Evolutionary conservation across 1,284 basidiomycete species (phyloP), one percentile per base, ranked within the genome.

Genomic region (Puccinia horiana): DNA sequence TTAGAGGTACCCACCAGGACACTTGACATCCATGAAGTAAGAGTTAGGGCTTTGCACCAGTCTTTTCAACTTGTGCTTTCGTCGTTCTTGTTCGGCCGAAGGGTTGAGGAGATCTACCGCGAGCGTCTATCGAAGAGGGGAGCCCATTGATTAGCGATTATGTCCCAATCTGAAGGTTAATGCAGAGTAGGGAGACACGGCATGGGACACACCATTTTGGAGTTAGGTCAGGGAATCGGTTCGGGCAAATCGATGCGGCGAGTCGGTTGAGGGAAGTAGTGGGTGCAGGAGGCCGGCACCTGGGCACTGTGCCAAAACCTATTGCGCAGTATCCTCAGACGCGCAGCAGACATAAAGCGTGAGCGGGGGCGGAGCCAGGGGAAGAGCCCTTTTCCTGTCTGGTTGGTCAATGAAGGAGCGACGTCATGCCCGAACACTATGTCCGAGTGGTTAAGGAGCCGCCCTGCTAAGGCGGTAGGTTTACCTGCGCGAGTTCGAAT

Each of bases 21-120:
- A 99, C 90, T 99, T 99, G 87, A 99, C 96, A 88, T 99, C 97
- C 97, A 99, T 99, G 90, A 98, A 99, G 90, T 96, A 98, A 69
- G 95, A 97, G 90, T 97, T 81, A 83, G 87, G 86, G 84, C 92
- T 93, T 89, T 98, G 97, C 86, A 99, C 97, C 87, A 99, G 92
- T 88, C 96, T 93, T 92, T 99, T 99, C 89, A 98, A 94, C 91
- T 99, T 99, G 85, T 86, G 86, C 88, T 92, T 93, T 89, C 90
- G 92, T 89, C 90, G 92, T 90, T 96, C 93, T 86, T 92, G 89
- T 88, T 95, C 94, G 86, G 91, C 89, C 84, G 94, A 93, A 86
- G 95, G 96, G 92, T 99, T 94, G 88, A 99, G 92, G 88, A 99
- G 93, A 89, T 99, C 97, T 88, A 98, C 89, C 88, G 95, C 95